These are phyloP conservation scores for Chloromonas sp. DNA, from an alignment of 163 green algal genomes.

Conservation along the genomic window DNA sequence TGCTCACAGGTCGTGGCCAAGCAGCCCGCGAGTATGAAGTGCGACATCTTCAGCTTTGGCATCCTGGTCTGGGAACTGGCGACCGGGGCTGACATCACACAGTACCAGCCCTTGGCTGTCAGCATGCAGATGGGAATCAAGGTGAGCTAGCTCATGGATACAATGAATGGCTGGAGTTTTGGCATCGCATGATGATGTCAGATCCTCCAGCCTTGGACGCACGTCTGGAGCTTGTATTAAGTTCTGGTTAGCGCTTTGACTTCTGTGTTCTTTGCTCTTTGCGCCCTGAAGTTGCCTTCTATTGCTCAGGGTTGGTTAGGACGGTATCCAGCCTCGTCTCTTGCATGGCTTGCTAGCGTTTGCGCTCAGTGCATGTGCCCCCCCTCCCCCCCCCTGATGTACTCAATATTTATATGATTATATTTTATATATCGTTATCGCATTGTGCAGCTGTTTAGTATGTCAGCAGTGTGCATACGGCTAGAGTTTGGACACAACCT, in stretches of 20 bases:
- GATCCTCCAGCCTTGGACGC: conserved; percentile 24
- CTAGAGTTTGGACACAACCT: no score
- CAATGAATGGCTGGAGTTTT: neutral
- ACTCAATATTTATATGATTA: no score
- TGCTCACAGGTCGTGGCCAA: conserved; percentile 22
- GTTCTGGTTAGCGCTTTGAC: no score
- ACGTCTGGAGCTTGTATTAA: conserved; percentile 3
- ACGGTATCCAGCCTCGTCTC: no score
- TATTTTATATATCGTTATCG: no score
- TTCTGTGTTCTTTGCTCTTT: conserved; percentile 18
- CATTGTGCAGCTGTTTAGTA: no score
- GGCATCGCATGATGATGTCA: conserved; percentile 20
- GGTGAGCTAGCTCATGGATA: neutral
- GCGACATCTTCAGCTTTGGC: conserved; percentile 59
- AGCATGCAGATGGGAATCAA: conserved; percentile 30
- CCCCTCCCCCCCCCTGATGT: no score
- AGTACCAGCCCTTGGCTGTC: conserved; percentile 54
- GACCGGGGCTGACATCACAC: conserved; percentile 57
- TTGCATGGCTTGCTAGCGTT: no score
- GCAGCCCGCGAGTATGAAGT: conserved; percentile 30
- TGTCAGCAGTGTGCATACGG: no score
- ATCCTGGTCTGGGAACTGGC: conserved; percentile 62
- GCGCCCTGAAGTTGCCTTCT: neutral
- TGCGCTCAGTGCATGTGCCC: no score
- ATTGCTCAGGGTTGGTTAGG: no score